These are phyloP conservation scores for Arthrinium puccinioides DNA, from an alignment of 2,329 filamentous ascomycete species.

Conservation along the genomic window DNA sequence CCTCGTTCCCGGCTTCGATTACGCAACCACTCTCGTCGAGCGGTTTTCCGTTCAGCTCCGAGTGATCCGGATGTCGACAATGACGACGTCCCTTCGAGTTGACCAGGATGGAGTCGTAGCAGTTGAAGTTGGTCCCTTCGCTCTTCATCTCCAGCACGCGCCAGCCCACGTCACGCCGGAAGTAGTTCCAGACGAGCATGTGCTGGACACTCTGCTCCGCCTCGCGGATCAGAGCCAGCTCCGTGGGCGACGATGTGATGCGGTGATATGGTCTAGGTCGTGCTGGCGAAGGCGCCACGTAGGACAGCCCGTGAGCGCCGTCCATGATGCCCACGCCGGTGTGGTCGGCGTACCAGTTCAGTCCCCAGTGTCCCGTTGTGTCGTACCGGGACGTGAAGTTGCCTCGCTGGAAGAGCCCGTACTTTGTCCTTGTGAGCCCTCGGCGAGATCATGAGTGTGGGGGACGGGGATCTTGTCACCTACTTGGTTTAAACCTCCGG, in stretches of 20 bases:
- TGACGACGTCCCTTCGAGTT: slow-evolving; percentile 17
- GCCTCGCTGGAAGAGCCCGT: slow-evolving; percentile 7
- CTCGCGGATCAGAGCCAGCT: slow-evolving; percentile 9
- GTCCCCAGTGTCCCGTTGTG: slow-evolving; percentile 8
- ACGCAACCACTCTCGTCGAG: slow-evolving; percentile 9
- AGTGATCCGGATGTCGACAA: slow-evolving; percentile 9
- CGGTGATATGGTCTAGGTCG: slow-evolving; percentile 9
- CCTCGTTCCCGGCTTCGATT: slow-evolving; percentile 5
- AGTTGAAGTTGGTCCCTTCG: slow-evolving; percentile 11
- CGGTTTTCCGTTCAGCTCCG: slow-evolving; percentile 5
- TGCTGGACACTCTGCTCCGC: slow-evolving; percentile 9
- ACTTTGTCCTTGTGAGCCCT: slow-evolving; percentile 4
- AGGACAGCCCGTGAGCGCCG: slow-evolving; percentile 10
- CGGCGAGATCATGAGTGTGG: not conserved
- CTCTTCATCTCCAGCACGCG: slow-evolving; percentile 9
- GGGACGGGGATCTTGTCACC: too few relatives aligned
- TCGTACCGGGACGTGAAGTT: slow-evolving; percentile 9
- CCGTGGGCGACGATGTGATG: slow-evolving; percentile 5
- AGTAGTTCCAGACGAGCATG: slow-evolving; percentile 10
- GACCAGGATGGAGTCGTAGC: slow-evolving; percentile 16
- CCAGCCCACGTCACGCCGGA: slow-evolving; percentile 10
- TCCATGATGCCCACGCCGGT: slow-evolving; percentile 5
- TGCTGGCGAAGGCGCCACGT: slow-evolving; percentile 9
- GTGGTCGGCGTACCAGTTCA: slow-evolving; percentile 11
- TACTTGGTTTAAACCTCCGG: slow-evolving; percentile 9